Evolutionary conservation across 441 rosid species (phyloP).

Genomic region (Rhodomyrtus psidioides): DNA sequence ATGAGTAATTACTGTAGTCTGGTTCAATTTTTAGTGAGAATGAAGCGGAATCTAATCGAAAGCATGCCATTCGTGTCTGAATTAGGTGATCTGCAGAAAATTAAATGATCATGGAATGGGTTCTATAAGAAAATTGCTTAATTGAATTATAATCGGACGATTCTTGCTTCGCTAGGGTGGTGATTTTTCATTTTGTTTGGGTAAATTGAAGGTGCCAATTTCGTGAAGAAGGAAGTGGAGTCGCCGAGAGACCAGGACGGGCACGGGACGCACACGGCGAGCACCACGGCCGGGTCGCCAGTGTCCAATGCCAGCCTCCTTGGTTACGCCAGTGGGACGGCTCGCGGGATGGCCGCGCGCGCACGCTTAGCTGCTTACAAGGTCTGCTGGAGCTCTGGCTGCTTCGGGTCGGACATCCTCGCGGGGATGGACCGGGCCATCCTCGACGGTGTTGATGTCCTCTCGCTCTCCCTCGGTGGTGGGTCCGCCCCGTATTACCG

Average conservation of each 20-base stretch:
- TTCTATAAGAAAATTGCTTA: not conserved
- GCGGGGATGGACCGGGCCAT: conserved; percentile 86
- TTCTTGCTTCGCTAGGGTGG: not conserved
- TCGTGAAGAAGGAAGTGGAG: conserved; percentile 32
- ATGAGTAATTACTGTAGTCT: not conserved
- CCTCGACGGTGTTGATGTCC: conserved; percentile 63
- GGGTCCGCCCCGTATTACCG: conserved; percentile 60
- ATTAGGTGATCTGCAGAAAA: not conserved
- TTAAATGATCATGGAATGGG: not conserved
- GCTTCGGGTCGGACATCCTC: conserved; percentile 76
- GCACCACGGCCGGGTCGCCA: conserved; percentile 70
- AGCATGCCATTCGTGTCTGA: not conserved
- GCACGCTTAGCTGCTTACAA: conserved; percentile 76
- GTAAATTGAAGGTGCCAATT: conserved; percentile 17
- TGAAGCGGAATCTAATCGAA: not conserved
- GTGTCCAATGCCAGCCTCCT: conserved; percentile 67
- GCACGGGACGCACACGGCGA: conserved; percentile 82
- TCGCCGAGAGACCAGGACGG: conserved; percentile 81
- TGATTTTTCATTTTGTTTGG: not conserved
- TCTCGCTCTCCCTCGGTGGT: conserved; percentile 81
- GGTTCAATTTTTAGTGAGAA: not conserved
- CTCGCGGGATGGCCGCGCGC: conserved; percentile 73
- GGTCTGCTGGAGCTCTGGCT: conserved; percentile 75
- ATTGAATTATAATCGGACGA: not conserved
- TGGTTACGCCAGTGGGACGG: conserved; percentile 70